Conservation (phyloP, 2,329 filamentous ascomycete species). For the Beauveria bassiana region DNA sequence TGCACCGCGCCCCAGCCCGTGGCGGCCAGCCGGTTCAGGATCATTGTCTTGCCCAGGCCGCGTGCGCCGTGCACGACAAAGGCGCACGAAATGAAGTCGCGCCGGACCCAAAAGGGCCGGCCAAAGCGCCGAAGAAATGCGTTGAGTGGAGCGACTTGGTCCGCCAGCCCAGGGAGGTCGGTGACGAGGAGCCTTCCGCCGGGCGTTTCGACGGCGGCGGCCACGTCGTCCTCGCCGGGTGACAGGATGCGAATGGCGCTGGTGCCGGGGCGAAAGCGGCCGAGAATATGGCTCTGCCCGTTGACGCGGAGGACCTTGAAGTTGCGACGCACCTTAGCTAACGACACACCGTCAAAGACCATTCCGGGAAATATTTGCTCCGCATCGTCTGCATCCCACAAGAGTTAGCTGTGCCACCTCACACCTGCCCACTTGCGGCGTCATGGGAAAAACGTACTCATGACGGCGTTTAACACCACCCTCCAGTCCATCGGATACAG, state of each 20-base stretch:
- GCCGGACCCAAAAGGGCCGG: slow-evolving; percentile 22
- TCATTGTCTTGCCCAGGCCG: slow-evolving; percentile 76
- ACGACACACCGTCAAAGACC: slow-evolving; percentile 53
- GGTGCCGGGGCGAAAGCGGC: slow-evolving; percentile 32
- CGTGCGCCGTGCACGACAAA: slow-evolving; percentile 73
- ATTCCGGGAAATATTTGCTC: slow-evolving; percentile 65
- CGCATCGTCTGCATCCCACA: slow-evolving; percentile 39
- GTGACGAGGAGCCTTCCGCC: slow-evolving; percentile 36
- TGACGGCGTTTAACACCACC: slow-evolving; percentile 23
- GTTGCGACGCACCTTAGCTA: slow-evolving; percentile 23
- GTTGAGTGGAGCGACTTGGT: slow-evolving; percentile 60
- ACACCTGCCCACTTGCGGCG: too few species aligned
- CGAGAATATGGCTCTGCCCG: slow-evolving; percentile 34
- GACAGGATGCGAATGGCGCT: slow-evolving; percentile 32
- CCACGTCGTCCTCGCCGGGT: slow-evolving; percentile 19
- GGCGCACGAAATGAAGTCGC: slow-evolving; percentile 39
- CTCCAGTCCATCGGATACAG: slow-evolving; percentile 31
- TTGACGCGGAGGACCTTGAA: slow-evolving; percentile 55
- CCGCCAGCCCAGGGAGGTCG: slow-evolving; percentile 59
- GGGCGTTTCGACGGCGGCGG: slow-evolving; percentile 12
- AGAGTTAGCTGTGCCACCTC: neutral
- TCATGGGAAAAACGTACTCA: slow-evolving; percentile 21
- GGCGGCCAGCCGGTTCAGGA: slow-evolving; percentile 60
- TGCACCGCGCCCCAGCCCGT: slow-evolving; percentile 66
- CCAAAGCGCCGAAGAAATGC: slow-evolving; percentile 52